Conservation (phyloP, 805 yeast species). For the Teunomyces panamensis region DNA sequence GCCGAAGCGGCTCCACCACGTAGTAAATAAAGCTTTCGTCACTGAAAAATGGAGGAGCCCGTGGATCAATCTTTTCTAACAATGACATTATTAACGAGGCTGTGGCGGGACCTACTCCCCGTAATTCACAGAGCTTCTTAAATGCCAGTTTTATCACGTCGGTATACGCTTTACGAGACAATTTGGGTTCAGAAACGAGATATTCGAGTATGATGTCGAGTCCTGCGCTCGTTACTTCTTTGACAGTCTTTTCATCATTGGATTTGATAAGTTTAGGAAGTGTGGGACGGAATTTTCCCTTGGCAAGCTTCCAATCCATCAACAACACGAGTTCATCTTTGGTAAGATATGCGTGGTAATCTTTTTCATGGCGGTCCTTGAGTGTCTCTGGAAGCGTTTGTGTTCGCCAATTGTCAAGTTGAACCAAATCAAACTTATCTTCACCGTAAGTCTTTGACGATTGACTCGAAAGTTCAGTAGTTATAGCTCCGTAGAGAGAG, state of each 20-base stretch:
- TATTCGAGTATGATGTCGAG: slow-evolving; percentile 10
- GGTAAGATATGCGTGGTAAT: slow-evolving; percentile 25
- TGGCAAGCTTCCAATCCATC: slow-evolving; percentile 50
- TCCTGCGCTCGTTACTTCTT: slow-evolving; percentile 27
- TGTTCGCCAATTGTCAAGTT: slow-evolving; percentile 40
- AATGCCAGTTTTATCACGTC: slow-evolving; percentile 21
- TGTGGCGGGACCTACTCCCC: slow-evolving; percentile 53
- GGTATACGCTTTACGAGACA: slow-evolving; percentile 14
- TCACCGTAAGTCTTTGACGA: slow-evolving; percentile 22
- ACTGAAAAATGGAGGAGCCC: slow-evolving; percentile 46
- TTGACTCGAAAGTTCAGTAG: slow-evolving; percentile 25
- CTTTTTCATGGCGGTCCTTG: slow-evolving; percentile 18
- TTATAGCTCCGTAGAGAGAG: slow-evolving; percentile 25
- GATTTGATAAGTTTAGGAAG: slow-evolving; percentile 40
- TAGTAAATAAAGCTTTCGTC: slow-evolving; percentile 44
- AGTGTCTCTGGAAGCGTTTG: slow-evolving; percentile 27
- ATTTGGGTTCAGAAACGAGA: slow-evolving; percentile 5
- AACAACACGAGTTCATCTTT: slow-evolving; percentile 38
- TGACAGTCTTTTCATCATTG: slow-evolving; percentile 31
- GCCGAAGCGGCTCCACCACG: slow-evolving; percentile 23
- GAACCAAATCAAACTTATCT: slow-evolving; percentile 23
- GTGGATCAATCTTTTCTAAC: slow-evolving; percentile 13
- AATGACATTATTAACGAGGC: slow-evolving; percentile 43
- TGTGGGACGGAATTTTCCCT: slow-evolving; percentile 42
- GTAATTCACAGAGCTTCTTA: slow-evolving; percentile 31